Conservation (phyloP, 2,329 filamentous ascomycete genomes). For the Apiospora pterosperma region DNA sequence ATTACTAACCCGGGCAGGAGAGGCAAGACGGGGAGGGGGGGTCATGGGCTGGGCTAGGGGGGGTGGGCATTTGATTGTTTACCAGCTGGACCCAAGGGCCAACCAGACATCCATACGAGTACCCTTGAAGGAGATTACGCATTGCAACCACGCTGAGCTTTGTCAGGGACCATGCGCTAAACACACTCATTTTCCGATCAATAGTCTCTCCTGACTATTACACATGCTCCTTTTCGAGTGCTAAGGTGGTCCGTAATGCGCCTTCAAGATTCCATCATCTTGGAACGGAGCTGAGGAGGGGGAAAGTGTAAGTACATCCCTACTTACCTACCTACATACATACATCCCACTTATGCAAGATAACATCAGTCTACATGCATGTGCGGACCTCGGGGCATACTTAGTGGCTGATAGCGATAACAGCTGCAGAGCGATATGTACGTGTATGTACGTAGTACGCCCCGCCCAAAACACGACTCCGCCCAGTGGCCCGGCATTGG, state of each 20-base stretch:
- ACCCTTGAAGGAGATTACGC: not conserved
- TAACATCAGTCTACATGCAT: not conserved
- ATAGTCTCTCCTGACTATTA: not conserved
- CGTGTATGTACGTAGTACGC: no score
- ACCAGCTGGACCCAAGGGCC: not conserved
- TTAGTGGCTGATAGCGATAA: not conserved
- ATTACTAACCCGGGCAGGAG: not conserved
- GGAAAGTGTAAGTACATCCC: not conserved
- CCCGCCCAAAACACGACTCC: not conserved
- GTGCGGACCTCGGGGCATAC: not conserved
- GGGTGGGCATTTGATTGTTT: not conserved
- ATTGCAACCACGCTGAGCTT: not conserved
- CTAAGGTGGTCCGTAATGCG: not conserved
- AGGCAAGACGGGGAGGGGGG: not conserved
- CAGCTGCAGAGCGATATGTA: not conserved
- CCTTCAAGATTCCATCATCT: not conserved
- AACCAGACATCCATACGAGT: not conserved
- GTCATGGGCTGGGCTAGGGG: not conserved
- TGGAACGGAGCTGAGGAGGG: not conserved
- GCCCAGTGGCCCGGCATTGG: not conserved
- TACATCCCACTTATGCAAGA: not conserved
- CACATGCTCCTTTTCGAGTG: not conserved
- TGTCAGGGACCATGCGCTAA: constrained; percentile 2
- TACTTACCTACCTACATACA: not conserved
- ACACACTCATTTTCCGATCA: not conserved